Base-by-base conservation (phyloP, 495 filamentous ascomycete genomes). In the Lasiosphaeria ovina region DNA sequence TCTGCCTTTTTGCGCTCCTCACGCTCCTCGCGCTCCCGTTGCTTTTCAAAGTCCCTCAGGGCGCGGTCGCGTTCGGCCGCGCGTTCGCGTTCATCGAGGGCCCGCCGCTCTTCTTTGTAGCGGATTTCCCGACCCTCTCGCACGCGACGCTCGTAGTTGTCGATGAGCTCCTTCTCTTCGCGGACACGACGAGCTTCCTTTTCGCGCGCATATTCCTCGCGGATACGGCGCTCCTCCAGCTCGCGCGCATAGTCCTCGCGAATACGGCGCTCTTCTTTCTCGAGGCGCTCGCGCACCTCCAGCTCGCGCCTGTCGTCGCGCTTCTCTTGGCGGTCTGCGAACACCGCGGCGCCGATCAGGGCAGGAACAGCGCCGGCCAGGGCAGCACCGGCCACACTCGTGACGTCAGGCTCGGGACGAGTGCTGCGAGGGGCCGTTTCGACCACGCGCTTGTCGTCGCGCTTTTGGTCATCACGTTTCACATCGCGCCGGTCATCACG, bases 231-330 rank as follows among this genome's bases (percentile, higher is more conserved):
- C 32, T 54, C 57, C n/a, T 66, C 61, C 47, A 35, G 45, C 0
- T 56, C 55, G 12, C 44, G 60, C 50, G 58, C 54, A 38, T 58
- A 34, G n/a, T 63, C 60, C 17, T 65, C 63, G 24, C 57, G 58
- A 14, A 66, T 38, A n/a, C 52, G 63, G 9, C 61, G 55, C 32
- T 66, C 61, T 17, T 70, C 69, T 49, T 61, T 59, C 40, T 68
- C 71, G 24, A 58, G 64, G 16, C 49, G 54, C 40, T 67, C 67
- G 36, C 69, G 63, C 31, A 67, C 67, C 57, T 67, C 70, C 35
- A 61, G 69, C 47, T 67, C 64, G 17, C 59, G 63, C 3, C 55
- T 52, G 7, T 73, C 9, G 61, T 66, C 17, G 36, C 9, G 48
- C 35, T 60, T 60, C 10, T 54, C 56, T 3, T 57, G 51, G 3